A percentile compares a stretch with the other conserved stretches of the same genome.
Conservation (phyloP, 2,329 filamentous ascomycete species). For the Cercospora beticola region DNA sequence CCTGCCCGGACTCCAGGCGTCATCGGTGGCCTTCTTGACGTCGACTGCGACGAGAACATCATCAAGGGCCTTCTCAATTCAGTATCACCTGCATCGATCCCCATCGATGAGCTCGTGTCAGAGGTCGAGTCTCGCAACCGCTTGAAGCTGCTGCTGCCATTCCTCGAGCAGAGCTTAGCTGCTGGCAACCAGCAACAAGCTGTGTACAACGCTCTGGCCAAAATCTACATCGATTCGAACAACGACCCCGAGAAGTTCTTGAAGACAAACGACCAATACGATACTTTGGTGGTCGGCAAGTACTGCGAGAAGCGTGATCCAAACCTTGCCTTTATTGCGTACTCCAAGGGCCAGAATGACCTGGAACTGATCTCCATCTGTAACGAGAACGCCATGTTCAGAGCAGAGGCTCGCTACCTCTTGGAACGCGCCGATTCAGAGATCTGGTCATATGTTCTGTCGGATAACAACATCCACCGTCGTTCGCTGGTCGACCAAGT, state of each 20-base stretch:
- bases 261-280: constrained; percentile 95
- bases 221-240: constrained; percentile 99
- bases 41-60: constrained; percentile 94
- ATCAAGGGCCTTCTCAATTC: constrained; percentile 89
- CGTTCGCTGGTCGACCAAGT: constrained; percentile 94
- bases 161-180: constrained; percentile 88
- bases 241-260: constrained; percentile 97
- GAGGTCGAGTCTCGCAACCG: constrained; percentile 97
- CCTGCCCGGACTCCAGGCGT: constrained; percentile 87
- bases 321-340: constrained; percentile 91
- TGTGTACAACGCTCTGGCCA: constrained; percentile 93
- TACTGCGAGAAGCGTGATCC: constrained; percentile 99
- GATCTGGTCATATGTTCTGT: constrained; percentile 92
- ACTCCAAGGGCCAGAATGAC: constrained; percentile 95
- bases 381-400: constrained; percentile 99
- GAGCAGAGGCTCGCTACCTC: constrained; percentile 92
- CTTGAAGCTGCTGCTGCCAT: constrained; percentile 90
- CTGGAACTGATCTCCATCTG: constrained; percentile 96
- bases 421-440: constrained; percentile 86
- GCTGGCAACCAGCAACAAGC: constrained; percentile 93
- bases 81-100: constrained; percentile 79
- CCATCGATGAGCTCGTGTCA: constrained; percentile 87
- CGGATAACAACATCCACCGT: constrained; percentile 91
- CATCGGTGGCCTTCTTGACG: constrained; percentile 87
- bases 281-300: constrained; percentile 87